phyloP scores from a whole-genome alignment of 106 monocot genomes.

The Narthecium ossifragum region DNA sequence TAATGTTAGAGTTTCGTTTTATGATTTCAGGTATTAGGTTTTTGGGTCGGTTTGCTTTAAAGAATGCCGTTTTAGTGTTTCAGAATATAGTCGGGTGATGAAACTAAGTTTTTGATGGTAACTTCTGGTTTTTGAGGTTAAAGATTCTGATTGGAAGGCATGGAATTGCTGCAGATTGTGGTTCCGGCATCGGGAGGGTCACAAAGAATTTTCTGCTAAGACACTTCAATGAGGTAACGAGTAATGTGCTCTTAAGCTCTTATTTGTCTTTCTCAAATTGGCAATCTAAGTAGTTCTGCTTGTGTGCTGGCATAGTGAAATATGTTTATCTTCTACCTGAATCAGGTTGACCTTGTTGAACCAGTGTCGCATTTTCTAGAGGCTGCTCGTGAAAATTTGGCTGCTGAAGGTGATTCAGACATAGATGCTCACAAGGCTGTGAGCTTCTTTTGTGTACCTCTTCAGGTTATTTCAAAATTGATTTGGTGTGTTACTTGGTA shows the following conservation, averaged over 20 bases:
- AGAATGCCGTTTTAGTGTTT: neutral
- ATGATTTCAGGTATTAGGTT: neutral
- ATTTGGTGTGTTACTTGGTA: neutral
- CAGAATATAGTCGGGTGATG: neutral
- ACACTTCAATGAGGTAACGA: slow-evolving; percentile 75
- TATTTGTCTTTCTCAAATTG: neutral
- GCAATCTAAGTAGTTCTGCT: too few relatives aligned
- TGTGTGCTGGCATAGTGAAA: neutral
- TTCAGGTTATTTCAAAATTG: slow-evolving; percentile 64
- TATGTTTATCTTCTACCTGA: neutral
- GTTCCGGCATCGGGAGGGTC: slow-evolving; percentile 91
- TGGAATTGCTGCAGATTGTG: slow-evolving; percentile 62
- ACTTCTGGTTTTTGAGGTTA: neutral
- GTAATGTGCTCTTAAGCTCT: neutral
- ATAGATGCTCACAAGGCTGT: slow-evolving; percentile 56
- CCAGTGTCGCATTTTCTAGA: slow-evolving; percentile 92
- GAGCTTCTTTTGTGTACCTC: slow-evolving; percentile 79
- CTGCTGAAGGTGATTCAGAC: slow-evolving; percentile 20
- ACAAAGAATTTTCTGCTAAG: slow-evolving; percentile 87
- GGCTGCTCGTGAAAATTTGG: slow-evolving; percentile 69
- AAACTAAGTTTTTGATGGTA: too few relatives aligned
- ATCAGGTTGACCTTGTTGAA: slow-evolving; percentile 96
- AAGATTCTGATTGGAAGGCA: neutral
- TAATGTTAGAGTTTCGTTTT: neutral
- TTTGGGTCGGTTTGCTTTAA: neutral